Evolutionary conservation across 1,284 basidiomycete species (phyloP), one percentile per base, ranked within the genome.

Genomic region (Naganishia liquefaciens): DNA sequence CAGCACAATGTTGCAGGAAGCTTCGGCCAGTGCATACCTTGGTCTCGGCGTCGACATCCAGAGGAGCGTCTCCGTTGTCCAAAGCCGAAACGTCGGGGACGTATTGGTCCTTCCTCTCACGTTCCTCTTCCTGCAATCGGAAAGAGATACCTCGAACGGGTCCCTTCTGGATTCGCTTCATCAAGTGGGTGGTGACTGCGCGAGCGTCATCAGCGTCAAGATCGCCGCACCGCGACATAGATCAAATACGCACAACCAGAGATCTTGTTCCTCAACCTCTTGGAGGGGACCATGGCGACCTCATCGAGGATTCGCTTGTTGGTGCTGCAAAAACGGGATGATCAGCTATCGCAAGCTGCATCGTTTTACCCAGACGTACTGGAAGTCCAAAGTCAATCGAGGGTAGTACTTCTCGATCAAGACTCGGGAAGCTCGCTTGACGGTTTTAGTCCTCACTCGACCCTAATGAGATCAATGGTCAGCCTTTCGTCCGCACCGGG

Each of bases 341-440:
- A 40, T 46, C 11, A 51, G 39, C 46, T 5, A 44, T 21, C 42
- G 15, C 33, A 5, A 3, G 53, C 25, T n/a, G n/a, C 39, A 1
- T 1, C 37, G 33, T 5, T 47, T 21, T 23, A n/a, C 58, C 19
- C 13, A 54, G n/a, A 78, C 80, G 72, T 70, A 81, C 80, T 94
- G 92, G 83, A 95, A 95, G 79, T 95, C 93, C 78, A 95, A 89
- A 70, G 93, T 95, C 74, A 96, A 87, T 76, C 93, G 89, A 72
- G 93, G 93, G 84, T 94, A 95, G 86, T 98, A 99, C 86, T 98
- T 97, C 87, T 99, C 95, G 79, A 99, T 99, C 83, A 99, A 87
- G 76, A 96, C 93, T 73, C 95, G 90, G 74, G 94, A 95, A 79
- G 95, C 95, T 84, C 95, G 91, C 87, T 99, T 99, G 81, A 94